Evolutionary conservation across 352 stramenopile genomes (phyloP), one percentile per base, ranked within the genome.

Genomic region (Pythium sukuiense): DNA sequence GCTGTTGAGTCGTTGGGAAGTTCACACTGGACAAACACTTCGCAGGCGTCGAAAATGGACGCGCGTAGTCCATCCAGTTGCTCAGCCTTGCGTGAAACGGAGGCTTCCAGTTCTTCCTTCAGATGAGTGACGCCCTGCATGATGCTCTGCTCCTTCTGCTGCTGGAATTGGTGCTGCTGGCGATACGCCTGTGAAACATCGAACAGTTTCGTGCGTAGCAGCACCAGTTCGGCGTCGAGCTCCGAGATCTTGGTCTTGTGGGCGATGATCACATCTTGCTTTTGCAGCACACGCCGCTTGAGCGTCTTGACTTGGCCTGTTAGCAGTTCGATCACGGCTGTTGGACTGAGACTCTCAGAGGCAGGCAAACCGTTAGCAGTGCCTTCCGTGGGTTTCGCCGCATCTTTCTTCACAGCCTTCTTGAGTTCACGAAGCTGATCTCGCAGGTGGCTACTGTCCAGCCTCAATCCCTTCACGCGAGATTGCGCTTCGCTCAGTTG

Each of bases 31-130:
- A 90, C 60, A 55, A 87, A 87, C 14, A 76, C 76, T 66, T 90
- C 81, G 54, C 79, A 79, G 0, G 78, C 83, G 57, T 90, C 81
- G 45, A 77, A 87, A 2, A 90, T 57, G 2, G 77, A 87, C 3
- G 81, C 81, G 1, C 81, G 75, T 1, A 90, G 63, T 4, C 79
- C 81, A 60, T 90, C 77, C 4, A 90, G 59, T 46, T 82, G 75
- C 32, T 74, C 57, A 45, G 65, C 29, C 65, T 66, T 62, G 62
- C 41, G 37, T 59, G 45, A 13, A 50, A 72, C 29, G 32, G 65
- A 54, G 9, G 30, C 26, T n/a, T 70, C 63, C n/a, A 70, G 49
- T n/a, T 64, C 57, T 2, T 65, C n/a, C 52, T 65, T 67, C 30
- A 74, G 39, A 16, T 64, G 48, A 16, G 33, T 64, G 18, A 59